phyloP scores from a whole-genome alignment of 139 green algal genomes.

The Parachlorella kessleri region DNA sequence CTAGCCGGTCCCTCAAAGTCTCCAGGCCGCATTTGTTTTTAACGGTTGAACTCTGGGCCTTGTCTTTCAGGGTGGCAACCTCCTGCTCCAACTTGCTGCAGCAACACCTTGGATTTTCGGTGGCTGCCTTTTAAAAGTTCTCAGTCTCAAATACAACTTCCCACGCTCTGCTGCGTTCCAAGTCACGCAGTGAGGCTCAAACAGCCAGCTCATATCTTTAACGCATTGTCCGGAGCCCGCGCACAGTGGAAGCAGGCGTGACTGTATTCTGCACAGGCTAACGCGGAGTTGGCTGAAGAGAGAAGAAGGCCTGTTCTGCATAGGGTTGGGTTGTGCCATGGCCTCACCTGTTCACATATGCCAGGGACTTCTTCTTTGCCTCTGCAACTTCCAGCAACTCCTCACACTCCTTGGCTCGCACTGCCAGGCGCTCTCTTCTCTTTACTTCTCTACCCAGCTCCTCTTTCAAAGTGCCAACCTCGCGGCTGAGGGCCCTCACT shows the following conservation, averaged over 20 bases:
- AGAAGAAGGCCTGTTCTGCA: too few relatives aligned
- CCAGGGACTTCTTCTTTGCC: conserved; percentile 28
- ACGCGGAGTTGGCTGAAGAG: too few relatives aligned
- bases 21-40: conserved; percentile 30
- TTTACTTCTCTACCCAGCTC: conserved; percentile 59
- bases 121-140: too few relatives aligned
- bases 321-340: too few relatives aligned
- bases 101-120: too few relatives aligned
- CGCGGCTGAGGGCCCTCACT: conserved; percentile 54
- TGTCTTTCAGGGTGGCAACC: conserved; percentile 42
- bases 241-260: too few relatives aligned
- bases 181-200: too few relatives aligned
- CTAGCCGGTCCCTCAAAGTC: conserved; percentile 32
- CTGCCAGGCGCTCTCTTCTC: conserved; percentile 45
- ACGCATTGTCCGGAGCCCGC: too few relatives aligned
- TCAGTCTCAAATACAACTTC: too few relatives aligned
- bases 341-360: conserved; percentile 58
- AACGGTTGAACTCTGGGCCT: conserved; percentile 9
- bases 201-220: too few relatives aligned
- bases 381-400: conserved; percentile 14
- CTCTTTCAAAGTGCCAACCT: conserved; percentile 60
- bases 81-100: conserved; percentile 59
- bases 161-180: too few relatives aligned
- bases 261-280: too few relatives aligned
- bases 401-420: conserved; percentile 41